Evolutionary conservation across 2,329 filamentous ascomycete genomes (phyloP).

Genomic region (Didymella pinodella): DNA sequence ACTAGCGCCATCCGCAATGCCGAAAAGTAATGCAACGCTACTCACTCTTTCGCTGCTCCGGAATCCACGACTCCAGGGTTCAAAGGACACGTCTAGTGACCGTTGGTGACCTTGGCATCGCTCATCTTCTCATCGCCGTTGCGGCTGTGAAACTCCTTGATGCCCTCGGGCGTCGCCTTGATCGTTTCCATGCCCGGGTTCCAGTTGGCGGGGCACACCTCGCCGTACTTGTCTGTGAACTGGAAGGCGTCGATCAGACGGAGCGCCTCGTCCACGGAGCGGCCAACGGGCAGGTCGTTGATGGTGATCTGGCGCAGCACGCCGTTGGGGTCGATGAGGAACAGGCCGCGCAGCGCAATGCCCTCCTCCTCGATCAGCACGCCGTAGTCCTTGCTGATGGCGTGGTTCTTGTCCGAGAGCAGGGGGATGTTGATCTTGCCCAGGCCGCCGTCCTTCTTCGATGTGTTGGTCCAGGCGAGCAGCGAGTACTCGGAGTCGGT

Average conservation of each 20-base stretch:
- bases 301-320: conserved; percentile 69
- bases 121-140: conserved; percentile 49
- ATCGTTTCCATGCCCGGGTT: conserved; percentile 52
- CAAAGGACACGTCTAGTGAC: conserved; percentile 21
- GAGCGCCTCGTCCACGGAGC: conserved; percentile 69
- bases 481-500: conserved; percentile 68
- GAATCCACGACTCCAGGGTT: background rate
- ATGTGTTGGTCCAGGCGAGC: conserved; percentile 66
- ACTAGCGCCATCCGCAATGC: conserved; percentile 28
- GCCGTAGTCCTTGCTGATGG: conserved; percentile 68
- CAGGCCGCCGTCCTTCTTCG: conserved; percentile 68
- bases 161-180: conserved; percentile 52
- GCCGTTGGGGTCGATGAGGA: conserved; percentile 72
- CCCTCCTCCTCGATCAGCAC: conserved; percentile 71
- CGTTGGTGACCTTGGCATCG: conserved; percentile 42
- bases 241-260: conserved; percentile 63
- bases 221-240: conserved; percentile 55
- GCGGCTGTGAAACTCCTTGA: conserved; percentile 50
- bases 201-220: conserved; percentile 56
- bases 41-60: background rate
- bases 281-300: conserved; percentile 71
- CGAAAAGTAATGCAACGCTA: conserved; percentile 13
- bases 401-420: conserved; percentile 68
- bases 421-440: conserved; percentile 68
- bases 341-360: conserved; percentile 68